These are phyloP conservation scores for Pleurotus giganteus DNA, from an alignment of 768 basidiomycete species.

Conservation along the genomic window DNA sequence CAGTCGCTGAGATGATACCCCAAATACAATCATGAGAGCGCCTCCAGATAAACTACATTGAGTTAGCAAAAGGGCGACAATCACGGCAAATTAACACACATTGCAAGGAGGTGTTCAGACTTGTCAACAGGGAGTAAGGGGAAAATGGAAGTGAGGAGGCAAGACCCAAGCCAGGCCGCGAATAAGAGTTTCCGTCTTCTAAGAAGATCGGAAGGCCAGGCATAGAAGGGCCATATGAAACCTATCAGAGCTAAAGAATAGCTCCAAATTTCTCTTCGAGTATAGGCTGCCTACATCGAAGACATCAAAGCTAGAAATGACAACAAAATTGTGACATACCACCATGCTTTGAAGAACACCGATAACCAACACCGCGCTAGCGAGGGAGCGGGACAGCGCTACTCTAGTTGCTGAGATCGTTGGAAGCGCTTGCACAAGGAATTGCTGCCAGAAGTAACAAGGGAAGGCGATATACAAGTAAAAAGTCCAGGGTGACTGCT, in stretches of 20 bases:
- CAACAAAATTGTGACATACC: slow-evolving; percentile 39
- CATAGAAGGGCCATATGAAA: slow-evolving; percentile 57
- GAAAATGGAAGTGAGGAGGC: slow-evolving; percentile 59
- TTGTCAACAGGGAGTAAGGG: slow-evolving; percentile 75
- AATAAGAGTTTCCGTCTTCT: slow-evolving; percentile 22
- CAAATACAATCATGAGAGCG: slow-evolving; percentile 23
- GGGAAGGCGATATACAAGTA: slow-evolving; percentile 78
- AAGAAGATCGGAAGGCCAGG: slow-evolving; percentile 41
- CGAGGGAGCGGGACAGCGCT: slow-evolving; percentile 9
- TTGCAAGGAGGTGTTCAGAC: slow-evolving; percentile 51
- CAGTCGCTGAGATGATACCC: background rate
- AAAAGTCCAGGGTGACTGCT: slow-evolving; percentile 67
- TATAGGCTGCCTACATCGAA: slow-evolving; percentile 59
- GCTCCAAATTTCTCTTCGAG: slow-evolving; percentile 70
- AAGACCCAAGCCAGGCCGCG: slow-evolving; percentile 46
- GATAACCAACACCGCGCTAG: slow-evolving; percentile 32
- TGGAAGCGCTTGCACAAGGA: slow-evolving; percentile 29
- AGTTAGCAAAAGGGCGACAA: background rate
- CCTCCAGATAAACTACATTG: slow-evolving; percentile 46
- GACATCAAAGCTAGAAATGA: slow-evolving; percentile 1
- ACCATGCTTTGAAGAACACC: slow-evolving; percentile 66
- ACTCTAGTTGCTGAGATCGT: slow-evolving; percentile 11
- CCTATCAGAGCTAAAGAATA: slow-evolving; percentile 61
- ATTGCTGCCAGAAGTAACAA: slow-evolving; percentile 72
- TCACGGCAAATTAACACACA: slow-evolving; percentile 43